These are phyloP conservation scores for Pseudogymnoascus sp. DNA, from an alignment of 2,329 filamentous ascomycete genomes.

Conservation along the genomic window DNA sequence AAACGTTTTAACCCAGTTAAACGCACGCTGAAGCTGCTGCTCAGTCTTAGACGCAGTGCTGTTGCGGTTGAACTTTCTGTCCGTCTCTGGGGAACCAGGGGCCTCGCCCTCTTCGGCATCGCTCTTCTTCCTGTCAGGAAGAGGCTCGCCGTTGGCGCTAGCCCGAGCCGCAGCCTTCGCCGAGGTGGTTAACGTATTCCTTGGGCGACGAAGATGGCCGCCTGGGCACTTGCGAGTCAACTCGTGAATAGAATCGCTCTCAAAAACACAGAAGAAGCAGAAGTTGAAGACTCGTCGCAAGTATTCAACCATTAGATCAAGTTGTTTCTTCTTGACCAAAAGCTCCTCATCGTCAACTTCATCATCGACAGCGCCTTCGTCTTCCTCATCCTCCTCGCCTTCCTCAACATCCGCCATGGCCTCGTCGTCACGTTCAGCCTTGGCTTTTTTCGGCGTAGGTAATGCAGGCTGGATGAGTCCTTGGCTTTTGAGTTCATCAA, in stretches of 20 bases:
- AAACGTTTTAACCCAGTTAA: constrained; percentile 98
- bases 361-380: constrained; percentile 57
- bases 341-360: constrained; percentile 88
- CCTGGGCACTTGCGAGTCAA: constrained; percentile 92
- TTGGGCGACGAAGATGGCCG: constrained; percentile 88
- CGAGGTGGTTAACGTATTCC: constrained; percentile 73
- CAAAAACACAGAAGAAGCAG: constrained; percentile 99
- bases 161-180: constrained; percentile 81
- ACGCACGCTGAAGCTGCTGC: constrained; percentile 87
- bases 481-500: constrained; percentile 70
- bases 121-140: constrained; percentile 73
- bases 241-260: constrained; percentile 95
- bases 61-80: constrained; percentile 59
- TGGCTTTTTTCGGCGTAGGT: constrained; percentile 48
- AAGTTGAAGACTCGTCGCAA: constrained; percentile 95
- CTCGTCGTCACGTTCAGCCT: constrained; percentile 51
- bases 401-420: constrained; percentile 66
- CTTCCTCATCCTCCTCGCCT: constrained; percentile 69
- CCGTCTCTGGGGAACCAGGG: constrained; percentile 56
- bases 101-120: constrained; percentile 56
- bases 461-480: constrained; percentile 67
- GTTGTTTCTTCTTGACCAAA: constrained; percentile 87
- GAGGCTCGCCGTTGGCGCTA: constrained; percentile 73
- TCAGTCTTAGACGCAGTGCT: constrained; percentile 69
- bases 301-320: constrained; percentile 94